Base-by-base conservation (phyloP, 371 early-diverging fungal genomes). In the Syncephalis fuscata region DNA sequence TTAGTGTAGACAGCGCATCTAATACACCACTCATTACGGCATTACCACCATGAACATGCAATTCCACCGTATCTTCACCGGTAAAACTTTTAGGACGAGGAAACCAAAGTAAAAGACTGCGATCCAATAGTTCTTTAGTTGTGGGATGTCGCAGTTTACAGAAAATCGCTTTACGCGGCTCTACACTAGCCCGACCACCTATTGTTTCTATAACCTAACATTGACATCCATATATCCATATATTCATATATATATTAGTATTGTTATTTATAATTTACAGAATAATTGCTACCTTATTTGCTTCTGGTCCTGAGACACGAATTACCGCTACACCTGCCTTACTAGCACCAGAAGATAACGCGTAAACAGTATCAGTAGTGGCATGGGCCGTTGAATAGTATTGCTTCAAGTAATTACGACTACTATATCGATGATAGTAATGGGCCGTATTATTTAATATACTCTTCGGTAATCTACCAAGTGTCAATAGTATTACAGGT, bases 321-420 rank as follows among this genome's bases (percentile, higher is more conserved):
- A 86, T 64, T n/a, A 86, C 70, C 5, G 84, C 87, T 8, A 86
- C 73, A 14, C 83, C 85, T 0, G 85, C 80, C 54, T 81, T 83
- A 14, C 84, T 83, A 1, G 78, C 79, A 3, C 73, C 74, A 8
- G 83, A 70, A 9, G 85, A 81, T 1, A 85, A 60, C 1, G 87
- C 87, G 65, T 66, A 84, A 45, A 86, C 82, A 2, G 85, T 86
- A 47, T 72, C 69, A 32, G 32, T 11, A 11, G 32, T 32, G 32
- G 32, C 32, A 32, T 32, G 32, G 4, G 32, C 32, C 7, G 32
- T 32, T 7, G 32, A 32, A 32, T 32, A 32, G n/a, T n/a, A n/a
- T n/a, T n/a, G 32, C 32, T 32, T 11, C 32, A 7, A 32, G 32
- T 32, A 32, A n/a, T n/a, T n/a, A n/a, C n/a, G n/a, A n/a, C n/a